Evolutionary conservation across 495 filamentous ascomycete genomes (phyloP).

Genomic region (Penicillium bialowiezense): DNA sequence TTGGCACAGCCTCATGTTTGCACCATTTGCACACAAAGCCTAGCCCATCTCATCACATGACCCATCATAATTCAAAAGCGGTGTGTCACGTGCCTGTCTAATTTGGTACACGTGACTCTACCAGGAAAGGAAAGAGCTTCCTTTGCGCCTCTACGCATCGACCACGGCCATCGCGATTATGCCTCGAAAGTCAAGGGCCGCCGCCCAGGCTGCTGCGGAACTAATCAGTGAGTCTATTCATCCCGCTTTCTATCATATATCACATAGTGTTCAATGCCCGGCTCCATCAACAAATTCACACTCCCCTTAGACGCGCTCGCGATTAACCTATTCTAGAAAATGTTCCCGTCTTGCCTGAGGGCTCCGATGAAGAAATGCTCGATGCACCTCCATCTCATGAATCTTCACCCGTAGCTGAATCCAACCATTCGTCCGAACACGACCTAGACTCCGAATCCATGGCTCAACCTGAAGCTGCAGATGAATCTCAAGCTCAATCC

Average conservation of each 20-base stretch:
- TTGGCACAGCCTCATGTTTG: neutral
- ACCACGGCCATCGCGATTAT: constrained; percentile 25
- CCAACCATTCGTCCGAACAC: constrained; percentile 27
- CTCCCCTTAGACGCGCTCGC: constrained; percentile 17
- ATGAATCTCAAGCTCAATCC: neutral
- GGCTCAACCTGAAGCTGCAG: constrained; percentile 12
- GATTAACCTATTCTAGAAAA: constrained; percentile 36
- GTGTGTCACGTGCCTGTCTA: no score
- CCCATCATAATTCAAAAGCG: no score
- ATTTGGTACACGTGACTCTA: no score
- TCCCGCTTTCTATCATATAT: no score
- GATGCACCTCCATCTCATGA: constrained; percentile 40
- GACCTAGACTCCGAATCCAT: constrained; percentile 29
- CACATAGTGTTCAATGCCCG: neutral
- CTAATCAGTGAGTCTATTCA: constrained; percentile 47
- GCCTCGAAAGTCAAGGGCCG: constrained; percentile 47
- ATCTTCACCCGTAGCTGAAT: constrained; percentile 32
- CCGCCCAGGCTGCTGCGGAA: constrained; percentile 49
- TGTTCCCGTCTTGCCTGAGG: constrained; percentile 42
- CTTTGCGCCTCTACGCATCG: constrained; percentile 13
- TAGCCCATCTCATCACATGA: constrained; percentile 11
- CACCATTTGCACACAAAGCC: neutral
- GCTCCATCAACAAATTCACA: neutral
- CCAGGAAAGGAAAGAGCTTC: constrained; percentile 20
- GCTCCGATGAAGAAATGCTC: constrained; percentile 49